These are phyloP conservation scores for Rubus parviflorus DNA, from an alignment of 306 rosid genomes.

Conservation along the genomic window DNA sequence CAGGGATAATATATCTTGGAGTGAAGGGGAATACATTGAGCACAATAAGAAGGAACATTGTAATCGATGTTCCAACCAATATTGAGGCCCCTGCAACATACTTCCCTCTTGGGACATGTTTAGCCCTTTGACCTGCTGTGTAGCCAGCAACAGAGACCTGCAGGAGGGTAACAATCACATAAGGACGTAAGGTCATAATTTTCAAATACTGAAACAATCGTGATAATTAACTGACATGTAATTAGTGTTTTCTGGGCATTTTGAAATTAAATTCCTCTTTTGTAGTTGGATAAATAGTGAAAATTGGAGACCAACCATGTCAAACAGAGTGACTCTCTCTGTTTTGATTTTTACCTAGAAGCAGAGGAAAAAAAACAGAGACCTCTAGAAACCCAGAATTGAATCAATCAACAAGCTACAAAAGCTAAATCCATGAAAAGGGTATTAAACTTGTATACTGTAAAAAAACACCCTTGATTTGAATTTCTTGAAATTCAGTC, in stretches of 20 bases:
- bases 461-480: neutral
- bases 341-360: neutral
- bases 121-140: slow-evolving; percentile 92
- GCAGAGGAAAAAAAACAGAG: neutral
- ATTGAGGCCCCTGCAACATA: slow-evolving; percentile 80
- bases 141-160: slow-evolving; percentile 86
- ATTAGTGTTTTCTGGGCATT: neutral
- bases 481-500: neutral
- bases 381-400: neutral
- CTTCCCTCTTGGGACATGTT: slow-evolving; percentile 83
- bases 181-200: neutral
- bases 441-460: neutral
- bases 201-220: neutral
- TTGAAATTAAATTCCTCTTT: neutral
- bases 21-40: slow-evolving; percentile 85
- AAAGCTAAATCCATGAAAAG: neutral
- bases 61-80: slow-evolving; percentile 71
- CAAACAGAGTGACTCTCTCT: neutral
- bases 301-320: neutral
- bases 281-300: neutral
- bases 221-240: neutral
- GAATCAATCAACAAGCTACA: neutral
- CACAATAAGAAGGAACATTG: slow-evolving; percentile 62
- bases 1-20: slow-evolving; percentile 87
- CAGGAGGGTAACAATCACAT: neutral